Percentiles rank a stretch among this genome's conserved stretches.
Evolutionary conservation across 768 basidiomycete genomes (phyloP).

Genomic region (Auricularia sp.): DNA sequence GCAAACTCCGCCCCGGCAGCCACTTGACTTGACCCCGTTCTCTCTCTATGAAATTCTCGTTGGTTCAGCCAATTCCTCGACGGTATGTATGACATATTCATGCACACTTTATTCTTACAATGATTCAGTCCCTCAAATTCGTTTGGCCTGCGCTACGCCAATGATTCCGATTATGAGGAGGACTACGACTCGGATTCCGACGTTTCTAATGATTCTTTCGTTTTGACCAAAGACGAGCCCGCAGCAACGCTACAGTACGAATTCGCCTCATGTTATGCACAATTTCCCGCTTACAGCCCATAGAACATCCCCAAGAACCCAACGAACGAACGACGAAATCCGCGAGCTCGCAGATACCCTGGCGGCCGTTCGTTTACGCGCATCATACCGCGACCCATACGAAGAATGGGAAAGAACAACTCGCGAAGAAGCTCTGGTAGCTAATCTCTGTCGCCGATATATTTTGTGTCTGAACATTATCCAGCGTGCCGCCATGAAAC

Average conservation of each 20-base stretch:
- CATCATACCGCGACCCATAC: constrained; percentile 35
- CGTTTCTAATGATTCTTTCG: background rate
- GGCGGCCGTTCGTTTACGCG: constrained; percentile 34
- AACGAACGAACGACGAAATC: background rate
- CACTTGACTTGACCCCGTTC: too few relatives aligned
- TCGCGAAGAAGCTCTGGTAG: constrained; percentile 36
- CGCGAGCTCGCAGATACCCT: constrained; percentile 34
- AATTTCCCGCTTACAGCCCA: background rate
- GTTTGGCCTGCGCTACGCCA: background rate
- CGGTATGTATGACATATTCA: background rate
- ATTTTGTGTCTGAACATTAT: constrained; percentile 8
- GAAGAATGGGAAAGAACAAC: constrained; percentile 43
- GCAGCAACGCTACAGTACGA: background rate
- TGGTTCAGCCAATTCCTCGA: background rate
- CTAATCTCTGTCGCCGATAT: constrained; percentile 8
- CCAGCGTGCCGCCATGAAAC: constrained; percentile 12
- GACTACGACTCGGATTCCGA: background rate
- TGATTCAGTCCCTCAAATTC: background rate
- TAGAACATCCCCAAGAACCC: background rate
- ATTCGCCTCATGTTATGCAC: background rate
- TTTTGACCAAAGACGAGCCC: background rate
- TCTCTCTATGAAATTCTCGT: background rate
- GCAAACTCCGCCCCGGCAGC: too few relatives aligned
- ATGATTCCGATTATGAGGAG: background rate
- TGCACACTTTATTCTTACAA: background rate